Evolutionary conservation across 2,329 filamentous ascomycete species (phyloP).

Genomic region (Pseudogymnoascus sp.): DNA sequence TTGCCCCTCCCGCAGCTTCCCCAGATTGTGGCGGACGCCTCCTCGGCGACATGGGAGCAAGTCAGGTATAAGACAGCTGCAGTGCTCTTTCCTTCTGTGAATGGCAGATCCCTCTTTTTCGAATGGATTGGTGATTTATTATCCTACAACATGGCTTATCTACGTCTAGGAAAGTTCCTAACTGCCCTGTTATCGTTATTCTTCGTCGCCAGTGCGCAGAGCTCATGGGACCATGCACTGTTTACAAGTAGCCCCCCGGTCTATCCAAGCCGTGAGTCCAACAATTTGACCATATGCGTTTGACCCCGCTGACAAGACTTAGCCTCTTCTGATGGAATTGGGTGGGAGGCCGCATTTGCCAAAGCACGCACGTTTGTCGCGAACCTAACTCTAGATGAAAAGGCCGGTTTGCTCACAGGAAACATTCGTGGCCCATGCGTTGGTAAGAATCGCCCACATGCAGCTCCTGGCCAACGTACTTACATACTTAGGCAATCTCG

Average conservation of each 20-base stretch:
- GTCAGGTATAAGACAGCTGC: slow-evolving; percentile 4
- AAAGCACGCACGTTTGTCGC: slow-evolving; percentile 55
- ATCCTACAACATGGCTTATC: neutral
- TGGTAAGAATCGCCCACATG: neutral
- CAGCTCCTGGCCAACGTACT: slow-evolving; percentile 28
- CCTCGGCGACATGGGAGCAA: neutral
- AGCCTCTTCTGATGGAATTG: slow-evolving; percentile 29
- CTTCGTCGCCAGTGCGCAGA: neutral
- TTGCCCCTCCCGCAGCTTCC: neutral
- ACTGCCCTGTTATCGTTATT: neutral
- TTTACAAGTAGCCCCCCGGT: slow-evolving; percentile 2
- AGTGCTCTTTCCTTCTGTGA: neutral
- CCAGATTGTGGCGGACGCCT: slow-evolving; percentile 2
- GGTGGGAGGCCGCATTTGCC: slow-evolving; percentile 52
- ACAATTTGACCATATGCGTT: neutral
- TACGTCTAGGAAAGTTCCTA: neutral
- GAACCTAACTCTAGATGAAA: slow-evolving; percentile 57
- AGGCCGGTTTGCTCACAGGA: slow-evolving; percentile 29
- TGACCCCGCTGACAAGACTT: neutral
- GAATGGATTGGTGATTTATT: neutral
- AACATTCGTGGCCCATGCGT: slow-evolving; percentile 13
- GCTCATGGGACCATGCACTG: neutral
- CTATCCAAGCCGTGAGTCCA: neutral
- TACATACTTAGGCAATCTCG: slow-evolving; percentile 25
- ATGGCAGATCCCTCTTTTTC: neutral